A percentile compares a stretch with the other conserved stretches of the same genome.
phyloP scores from a whole-genome alignment of 768 basidiomycete species.

The Suillus spraguei region DNA sequence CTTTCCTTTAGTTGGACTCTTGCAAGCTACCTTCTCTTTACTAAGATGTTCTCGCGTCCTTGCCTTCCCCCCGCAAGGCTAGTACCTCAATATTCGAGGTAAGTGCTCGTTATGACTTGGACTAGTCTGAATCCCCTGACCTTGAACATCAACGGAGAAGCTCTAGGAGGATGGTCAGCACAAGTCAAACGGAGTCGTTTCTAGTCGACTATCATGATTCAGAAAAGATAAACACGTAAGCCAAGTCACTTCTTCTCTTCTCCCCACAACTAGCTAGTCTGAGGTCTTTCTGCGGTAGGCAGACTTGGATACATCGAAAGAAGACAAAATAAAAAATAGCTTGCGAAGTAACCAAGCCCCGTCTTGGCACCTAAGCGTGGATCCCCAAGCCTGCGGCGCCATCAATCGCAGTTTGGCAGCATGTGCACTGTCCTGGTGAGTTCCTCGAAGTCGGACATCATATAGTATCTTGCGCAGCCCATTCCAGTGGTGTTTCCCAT shows the following conservation, averaged over 20 bases:
- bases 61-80: neutral
- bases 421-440: neutral
- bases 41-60: neutral
- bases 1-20: neutral
- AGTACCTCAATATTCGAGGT: neutral
- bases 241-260: neutral
- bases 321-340: neutral
- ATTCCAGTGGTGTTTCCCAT: neutral
- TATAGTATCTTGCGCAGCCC: neutral
- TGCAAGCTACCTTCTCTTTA: neutral
- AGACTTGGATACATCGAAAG: neutral
- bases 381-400: neutral
- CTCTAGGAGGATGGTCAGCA: neutral
- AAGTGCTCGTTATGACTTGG: neutral
- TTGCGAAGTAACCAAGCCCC: neutral
- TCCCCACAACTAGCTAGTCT: neutral
- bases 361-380: neutral
- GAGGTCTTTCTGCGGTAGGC: neutral
- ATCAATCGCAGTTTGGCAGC: neutral
- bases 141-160: neutral
- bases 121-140: neutral
- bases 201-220: neutral
- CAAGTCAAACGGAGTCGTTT: neutral
- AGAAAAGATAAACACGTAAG: neutral
- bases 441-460: neutral